Evolutionary conservation across 2,329 filamentous ascomycete species (phyloP).

Genomic region (Paramyrothecium roridum): DNA sequence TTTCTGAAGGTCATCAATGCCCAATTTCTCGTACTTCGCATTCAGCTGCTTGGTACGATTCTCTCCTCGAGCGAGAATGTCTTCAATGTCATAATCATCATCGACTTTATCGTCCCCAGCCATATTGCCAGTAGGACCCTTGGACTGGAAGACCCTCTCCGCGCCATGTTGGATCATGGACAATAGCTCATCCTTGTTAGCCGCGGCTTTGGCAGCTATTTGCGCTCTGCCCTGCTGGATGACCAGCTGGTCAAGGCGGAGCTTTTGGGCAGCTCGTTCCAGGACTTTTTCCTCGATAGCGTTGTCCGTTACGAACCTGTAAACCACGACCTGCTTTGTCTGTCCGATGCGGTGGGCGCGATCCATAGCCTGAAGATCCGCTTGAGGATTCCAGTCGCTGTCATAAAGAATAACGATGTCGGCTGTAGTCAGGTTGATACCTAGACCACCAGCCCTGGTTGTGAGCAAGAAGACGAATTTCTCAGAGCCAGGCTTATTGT

Average conservation of each 20-base stretch:
- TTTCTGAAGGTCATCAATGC: conserved; percentile 94
- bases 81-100: conserved; percentile 88
- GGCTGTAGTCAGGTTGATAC: conserved; percentile 92
- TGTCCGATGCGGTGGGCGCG: conserved; percentile 97
- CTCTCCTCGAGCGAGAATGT: conserved; percentile 82
- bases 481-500: conserved; percentile 93
- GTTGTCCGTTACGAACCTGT: conserved; percentile 95
- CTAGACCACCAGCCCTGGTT: conserved; percentile 89
- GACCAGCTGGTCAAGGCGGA: conserved; percentile 93
- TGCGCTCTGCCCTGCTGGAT: conserved; percentile 97
- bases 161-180: conserved; percentile 99
- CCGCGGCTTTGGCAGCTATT: conserved; percentile 82
- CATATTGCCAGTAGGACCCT: conserved; percentile 60
- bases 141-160: conserved; percentile 83
- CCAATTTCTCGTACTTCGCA: conserved; percentile 92
- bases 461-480: conserved; percentile 96
- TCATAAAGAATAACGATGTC: conserved; percentile 97
- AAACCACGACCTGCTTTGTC: conserved; percentile 96
- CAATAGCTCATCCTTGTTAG: conserved; percentile 92
- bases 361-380: conserved; percentile 98
- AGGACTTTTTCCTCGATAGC: conserved; percentile 98
- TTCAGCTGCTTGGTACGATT: conserved; percentile 86
- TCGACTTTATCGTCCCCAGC: conserved; percentile 59
- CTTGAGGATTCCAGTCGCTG: conserved; percentile 98
- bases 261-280: conserved; percentile 92